Base-by-base conservation (phyloP, 805 yeast species). In the Teunomyces pallodes region DNA sequence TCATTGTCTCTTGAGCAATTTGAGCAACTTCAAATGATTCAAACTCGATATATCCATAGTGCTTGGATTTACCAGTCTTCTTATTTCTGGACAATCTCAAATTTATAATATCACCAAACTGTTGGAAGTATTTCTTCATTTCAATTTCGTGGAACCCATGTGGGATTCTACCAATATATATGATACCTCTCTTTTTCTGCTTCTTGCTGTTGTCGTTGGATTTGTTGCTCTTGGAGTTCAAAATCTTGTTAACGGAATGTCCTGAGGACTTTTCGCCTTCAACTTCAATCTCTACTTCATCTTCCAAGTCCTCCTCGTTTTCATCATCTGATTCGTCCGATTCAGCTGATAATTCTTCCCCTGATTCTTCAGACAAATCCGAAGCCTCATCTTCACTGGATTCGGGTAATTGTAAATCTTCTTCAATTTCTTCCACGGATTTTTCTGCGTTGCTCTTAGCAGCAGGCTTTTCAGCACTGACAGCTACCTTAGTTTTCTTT, bases 1-100 rank as follows among this genome's bases (percentile, higher is more conserved):
- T 85, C 99, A 94, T 94, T 41, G 97, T 84, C 55, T 94, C 98
- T 52, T 87, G 87, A 3, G 97, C 99, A 52, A 90, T 76, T 56
- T 82, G 79, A 40, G 98, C 97, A 47, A 87, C 95, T 42, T 84
- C 88, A 33, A 66, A 62, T 46, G 82, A 76, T 36, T 77, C 80
- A 61, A 92, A 94, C 69, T 94, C 97, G 41, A 94, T 73, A 66
- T 89, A 92, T 5, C 90, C 98, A 66, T 83, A 92, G 65, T 90
- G 97, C 70, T 90, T 91, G 12, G 96, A 84, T 47, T 84, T 82
- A 41, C 98, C 98, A 5, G 96, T 85, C 61, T 85, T 86, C 67
- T 87, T 90, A 73, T 88, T 92, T 64, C 97, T 82, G 39, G 96
- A 88, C 46, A 94, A 69, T 57, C 91, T 83, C 47, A 90, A 77